Evolutionary conservation across 2,329 filamentous ascomycete species (phyloP).

Genomic region (Seiridium cupressi): DNA sequence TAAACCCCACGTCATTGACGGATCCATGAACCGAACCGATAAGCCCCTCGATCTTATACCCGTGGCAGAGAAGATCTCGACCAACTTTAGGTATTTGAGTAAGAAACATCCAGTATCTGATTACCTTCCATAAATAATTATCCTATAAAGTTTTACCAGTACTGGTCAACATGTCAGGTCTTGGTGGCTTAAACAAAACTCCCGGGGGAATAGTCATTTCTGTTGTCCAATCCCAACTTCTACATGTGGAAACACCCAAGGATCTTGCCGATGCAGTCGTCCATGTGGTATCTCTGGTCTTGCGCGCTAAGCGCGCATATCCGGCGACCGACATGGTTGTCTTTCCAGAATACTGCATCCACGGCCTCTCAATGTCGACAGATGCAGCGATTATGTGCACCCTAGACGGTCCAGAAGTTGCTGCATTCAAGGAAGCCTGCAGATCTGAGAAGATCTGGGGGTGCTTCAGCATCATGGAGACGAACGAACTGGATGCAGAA

Average conservation of each 20-base stretch:
- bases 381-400: conserved; percentile 25
- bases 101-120: too few relatives aligned
- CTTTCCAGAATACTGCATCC: conserved; percentile 27
- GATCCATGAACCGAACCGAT: not conserved
- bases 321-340: conserved; percentile 19
- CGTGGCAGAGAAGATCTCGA: too few relatives aligned
- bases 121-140: too few relatives aligned
- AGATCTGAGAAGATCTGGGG: conserved; percentile 23
- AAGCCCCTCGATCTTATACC: not conserved
- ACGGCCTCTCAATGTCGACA: conserved; percentile 24
- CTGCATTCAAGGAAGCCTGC: conserved; percentile 22
- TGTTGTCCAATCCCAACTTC: not conserved
- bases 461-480: conserved; percentile 28
- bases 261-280: not conserved
- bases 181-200: not conserved
- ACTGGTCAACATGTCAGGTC: not conserved
- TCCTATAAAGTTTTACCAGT: too few relatives aligned
- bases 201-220: not conserved
- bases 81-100: too few relatives aligned
- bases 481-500: not conserved
- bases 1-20: not conserved
- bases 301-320: not conserved
- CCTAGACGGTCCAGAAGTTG: conserved; percentile 25
- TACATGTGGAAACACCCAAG: not conserved
- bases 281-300: not conserved